These are phyloP conservation scores for Thielaviopsis ethacetica DNA, from an alignment of 2,329 filamentous ascomycete species.

Conservation along the genomic window DNA sequence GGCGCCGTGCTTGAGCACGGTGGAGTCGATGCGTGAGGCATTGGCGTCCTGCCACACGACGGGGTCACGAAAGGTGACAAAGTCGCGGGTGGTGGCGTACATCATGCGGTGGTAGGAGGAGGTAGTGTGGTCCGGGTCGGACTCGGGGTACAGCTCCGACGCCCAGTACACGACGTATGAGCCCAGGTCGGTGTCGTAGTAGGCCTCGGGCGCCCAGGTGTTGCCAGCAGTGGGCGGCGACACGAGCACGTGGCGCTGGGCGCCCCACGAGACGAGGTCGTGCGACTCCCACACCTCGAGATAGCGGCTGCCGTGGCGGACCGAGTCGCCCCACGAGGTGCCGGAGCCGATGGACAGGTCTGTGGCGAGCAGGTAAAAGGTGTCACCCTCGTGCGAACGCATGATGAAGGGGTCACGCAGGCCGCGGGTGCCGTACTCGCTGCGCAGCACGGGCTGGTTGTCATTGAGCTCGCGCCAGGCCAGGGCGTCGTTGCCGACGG, in stretches of 20 bases:
- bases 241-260: constrained; percentile 31
- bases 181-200: constrained; percentile 27
- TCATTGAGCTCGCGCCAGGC: constrained; percentile 33
- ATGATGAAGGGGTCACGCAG: constrained; percentile 37
- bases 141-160: constrained; percentile 24
- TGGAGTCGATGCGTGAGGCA: constrained; percentile 35
- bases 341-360: constrained; percentile 37
- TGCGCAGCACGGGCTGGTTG: constrained; percentile 28
- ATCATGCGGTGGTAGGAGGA: constrained; percentile 35
- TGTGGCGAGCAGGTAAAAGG: constrained; percentile 34
- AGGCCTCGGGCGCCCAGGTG: constrained; percentile 37
- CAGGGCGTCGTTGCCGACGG: constrained; percentile 34
- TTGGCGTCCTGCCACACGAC: constrained; percentile 35
- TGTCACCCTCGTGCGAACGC: constrained; percentile 31
- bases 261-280: constrained; percentile 33
- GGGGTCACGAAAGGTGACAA: constrained; percentile 30
- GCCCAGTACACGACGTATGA: constrained; percentile 31
- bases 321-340: constrained; percentile 32
- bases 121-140: constrained; percentile 25
- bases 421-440: constrained; percentile 29
- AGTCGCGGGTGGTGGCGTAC: constrained; percentile 33
- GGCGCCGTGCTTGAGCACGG: constrained; percentile 26
- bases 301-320: constrained; percentile 30
- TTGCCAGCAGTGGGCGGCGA: constrained; percentile 33
- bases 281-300: constrained; percentile 36